Evolutionary conservation across 257 asterid genomes (phyloP).

Genomic region (Fraxinus excelsior): DNA sequence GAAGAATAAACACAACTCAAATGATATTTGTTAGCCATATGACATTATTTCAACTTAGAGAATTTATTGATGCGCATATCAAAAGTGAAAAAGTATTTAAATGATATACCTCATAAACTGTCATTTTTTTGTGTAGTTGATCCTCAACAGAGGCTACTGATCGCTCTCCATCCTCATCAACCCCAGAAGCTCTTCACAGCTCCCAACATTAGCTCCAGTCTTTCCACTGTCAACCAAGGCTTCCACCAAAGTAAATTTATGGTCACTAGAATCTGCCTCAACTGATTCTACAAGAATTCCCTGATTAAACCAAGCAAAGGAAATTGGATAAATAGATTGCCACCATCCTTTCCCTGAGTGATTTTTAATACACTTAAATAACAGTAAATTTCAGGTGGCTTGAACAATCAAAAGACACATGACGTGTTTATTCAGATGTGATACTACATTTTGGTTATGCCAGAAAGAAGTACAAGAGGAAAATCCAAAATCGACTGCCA

Average conservation of each 20-base stretch:
- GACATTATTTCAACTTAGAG: background rate
- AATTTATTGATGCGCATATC: background rate
- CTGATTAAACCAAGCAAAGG: slow-evolving; percentile 44
- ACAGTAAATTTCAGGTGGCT: background rate
- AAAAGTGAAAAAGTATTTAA: background rate
- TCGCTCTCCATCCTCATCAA: slow-evolving; percentile 85
- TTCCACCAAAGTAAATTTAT: slow-evolving; percentile 68
- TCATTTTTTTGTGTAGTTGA: slow-evolving; percentile 91
- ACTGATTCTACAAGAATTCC: slow-evolving; percentile 80
- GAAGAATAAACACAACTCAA: background rate
- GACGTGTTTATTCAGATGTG: slow-evolving; percentile 6
- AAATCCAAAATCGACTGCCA: slow-evolving; percentile 5
- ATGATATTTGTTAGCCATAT: background rate
- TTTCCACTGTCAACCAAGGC: slow-evolving; percentile 61
- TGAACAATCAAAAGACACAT: background rate
- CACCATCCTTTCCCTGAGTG: background rate
- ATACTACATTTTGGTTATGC: background rate
- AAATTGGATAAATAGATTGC: slow-evolving; percentile 8
- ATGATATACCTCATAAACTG: slow-evolving; percentile 76
- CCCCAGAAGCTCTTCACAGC: slow-evolving; percentile 77
- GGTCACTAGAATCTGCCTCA: slow-evolving; percentile 53
- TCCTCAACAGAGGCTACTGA: slow-evolving; percentile 93
- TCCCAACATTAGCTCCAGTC: slow-evolving; percentile 51
- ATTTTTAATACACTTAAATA: slow-evolving; percentile 8
- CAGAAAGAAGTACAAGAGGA: background rate